These are phyloP conservation scores for Colletotrichum lindemuthianum DNA, from an alignment of 2,329 filamentous ascomycete genomes.

Conservation along the genomic window DNA sequence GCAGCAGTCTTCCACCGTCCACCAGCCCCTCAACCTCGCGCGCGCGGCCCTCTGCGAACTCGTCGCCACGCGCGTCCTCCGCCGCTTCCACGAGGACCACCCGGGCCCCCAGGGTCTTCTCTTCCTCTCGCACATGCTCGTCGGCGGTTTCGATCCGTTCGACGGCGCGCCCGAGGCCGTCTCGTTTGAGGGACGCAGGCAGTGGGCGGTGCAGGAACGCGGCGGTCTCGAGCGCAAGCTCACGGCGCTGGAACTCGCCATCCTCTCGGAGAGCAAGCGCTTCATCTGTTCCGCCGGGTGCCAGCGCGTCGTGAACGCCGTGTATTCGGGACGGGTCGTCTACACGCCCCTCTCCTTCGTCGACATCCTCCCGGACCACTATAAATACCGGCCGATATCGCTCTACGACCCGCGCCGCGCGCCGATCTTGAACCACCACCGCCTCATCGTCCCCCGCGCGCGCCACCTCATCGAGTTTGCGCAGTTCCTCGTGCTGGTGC, in stretches of 20 bases:
- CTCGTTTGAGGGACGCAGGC: slow-evolving; percentile 43
- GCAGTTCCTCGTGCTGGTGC: slow-evolving; percentile 72
- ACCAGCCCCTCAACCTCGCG: slow-evolving; percentile 76
- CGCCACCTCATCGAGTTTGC: slow-evolving; percentile 72
- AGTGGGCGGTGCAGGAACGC: slow-evolving; percentile 52
- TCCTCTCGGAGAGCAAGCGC: slow-evolving; percentile 75
- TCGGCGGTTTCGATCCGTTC: slow-evolving; percentile 77
- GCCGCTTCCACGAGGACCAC: slow-evolving; percentile 75
- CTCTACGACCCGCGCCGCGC: slow-evolving; percentile 75
- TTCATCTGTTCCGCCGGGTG: slow-evolving; percentile 74
- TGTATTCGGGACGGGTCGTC: slow-evolving; percentile 74
- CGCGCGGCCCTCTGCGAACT: slow-evolving; percentile 76
- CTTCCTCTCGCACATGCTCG: slow-evolving; percentile 73
- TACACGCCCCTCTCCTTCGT: slow-evolving; percentile 77
- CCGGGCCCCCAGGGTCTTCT: slow-evolving; percentile 70
- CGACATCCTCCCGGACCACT: slow-evolving; percentile 78
- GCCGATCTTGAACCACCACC: slow-evolving; percentile 75
- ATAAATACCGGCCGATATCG: slow-evolving; percentile 76
- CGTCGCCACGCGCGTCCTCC: slow-evolving; percentile 72
- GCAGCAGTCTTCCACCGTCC: slow-evolving; percentile 71
- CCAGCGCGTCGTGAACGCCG: slow-evolving; percentile 76
- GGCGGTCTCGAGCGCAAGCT: slow-evolving; percentile 62
- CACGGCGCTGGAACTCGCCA: slow-evolving; percentile 77
- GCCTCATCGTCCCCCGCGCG: slow-evolving; percentile 75
- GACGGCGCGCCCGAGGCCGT: slow-evolving; percentile 73